Base-by-base conservation (phyloP, 2,329 filamentous ascomycete genomes). In the Trematosphaeria pertusa region DNA sequence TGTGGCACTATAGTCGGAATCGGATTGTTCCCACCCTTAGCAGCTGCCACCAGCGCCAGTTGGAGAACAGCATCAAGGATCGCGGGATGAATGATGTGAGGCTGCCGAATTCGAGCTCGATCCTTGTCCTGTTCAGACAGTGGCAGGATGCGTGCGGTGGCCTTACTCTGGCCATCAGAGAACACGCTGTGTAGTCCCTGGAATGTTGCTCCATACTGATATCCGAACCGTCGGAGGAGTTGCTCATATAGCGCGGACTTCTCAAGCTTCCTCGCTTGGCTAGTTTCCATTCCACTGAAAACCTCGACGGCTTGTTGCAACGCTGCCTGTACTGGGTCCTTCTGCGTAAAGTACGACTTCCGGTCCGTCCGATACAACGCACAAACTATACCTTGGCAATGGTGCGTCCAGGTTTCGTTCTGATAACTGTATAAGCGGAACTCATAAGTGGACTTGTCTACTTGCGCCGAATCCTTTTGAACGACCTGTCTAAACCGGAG, bases 361-460 rank as follows among this genome's bases (percentile, higher is more conserved):
- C 17, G 30, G 5, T 6, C 12, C 5, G 30, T 15, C 12, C 6
- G n/a, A 15, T 32, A 32, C 30, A n/a, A 15, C 12, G 17, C 30
- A n/a, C 30, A 15, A 11, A 32, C 30, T n/a, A n/a, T n/a, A 6
- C 30, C 30, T 15, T 32, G 12, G 46, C 53, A 60, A 39, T 62
- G 58, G 26, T 57, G 47, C 10, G 20, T 48, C 59, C 61, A 64
- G 3, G n/a, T 32, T 6, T 32, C 12, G 12, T 32, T 15, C 30
- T 15, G 5, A 32, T 32, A 32, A 32, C 30, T 32, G 12, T 32
- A 32, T n/a, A 32, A 30, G 6, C 37, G 37, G 9, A 20, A 14
- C 17, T 14, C 10, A 19, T 15, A 28, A 26, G 11, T 12, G 14
- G 15, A 45, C 20, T 18, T 18, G 17, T 8, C 15, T 17, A n/a